Evolutionary conservation across 768 basidiomycete species (phyloP).

Genomic region (Naganishia kalamii): DNA sequence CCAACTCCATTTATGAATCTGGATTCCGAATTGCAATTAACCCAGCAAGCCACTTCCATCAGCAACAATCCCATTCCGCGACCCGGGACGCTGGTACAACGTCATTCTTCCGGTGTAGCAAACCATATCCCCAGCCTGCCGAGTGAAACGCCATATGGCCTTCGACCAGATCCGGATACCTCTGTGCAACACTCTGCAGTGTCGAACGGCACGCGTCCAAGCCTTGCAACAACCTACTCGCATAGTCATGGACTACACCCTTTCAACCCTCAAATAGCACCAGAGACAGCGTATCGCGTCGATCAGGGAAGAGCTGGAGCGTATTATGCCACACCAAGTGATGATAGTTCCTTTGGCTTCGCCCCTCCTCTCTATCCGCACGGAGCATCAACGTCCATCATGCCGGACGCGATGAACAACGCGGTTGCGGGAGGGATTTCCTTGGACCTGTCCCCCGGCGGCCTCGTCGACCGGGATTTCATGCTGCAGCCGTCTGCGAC

Average conservation of each 20-base stretch:
- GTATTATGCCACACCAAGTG: slow-evolving; percentile 14
- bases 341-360: background rate
- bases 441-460: background rate
- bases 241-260: background rate
- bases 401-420: background rate
- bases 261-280: background rate
- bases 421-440: background rate
- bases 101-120: background rate
- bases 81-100: too few relatives aligned
- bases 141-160: background rate
- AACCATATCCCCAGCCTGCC: background rate
- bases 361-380: background rate
- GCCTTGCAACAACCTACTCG: too few relatives aligned
- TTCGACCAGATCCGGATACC: background rate
- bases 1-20: slow-evolving; percentile 9
- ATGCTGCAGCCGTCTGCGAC: background rate
- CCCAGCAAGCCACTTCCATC: too few relatives aligned
- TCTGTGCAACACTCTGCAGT: too few relatives aligned
- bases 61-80: too few relatives aligned
- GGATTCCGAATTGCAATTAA: background rate
- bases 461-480: background rate
- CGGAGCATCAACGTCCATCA: background rate
- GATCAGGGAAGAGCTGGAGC: background rate
- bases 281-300: background rate
- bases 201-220: too few relatives aligned